Percentiles rank a stretch among this genome's conserved stretches.
phyloP scores from a whole-genome alignment of 2,329 filamentous ascomycete genomes.

The Microsporum audouinii region DNA sequence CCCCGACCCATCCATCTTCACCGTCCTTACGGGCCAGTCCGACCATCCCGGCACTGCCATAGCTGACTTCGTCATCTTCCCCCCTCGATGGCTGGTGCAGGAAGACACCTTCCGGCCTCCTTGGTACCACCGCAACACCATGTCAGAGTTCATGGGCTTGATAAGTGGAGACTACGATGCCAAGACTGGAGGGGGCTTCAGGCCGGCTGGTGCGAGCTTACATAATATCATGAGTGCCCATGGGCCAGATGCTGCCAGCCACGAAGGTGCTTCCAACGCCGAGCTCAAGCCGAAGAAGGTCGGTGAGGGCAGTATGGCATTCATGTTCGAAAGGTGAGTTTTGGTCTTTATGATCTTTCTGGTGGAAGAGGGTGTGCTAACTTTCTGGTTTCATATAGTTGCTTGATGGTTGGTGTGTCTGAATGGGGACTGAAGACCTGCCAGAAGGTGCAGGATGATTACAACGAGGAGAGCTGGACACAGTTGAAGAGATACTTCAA shows the following conservation, averaged over 20 bases:
- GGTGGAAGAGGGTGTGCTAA: neutral
- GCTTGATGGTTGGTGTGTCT: slow-evolving; percentile 59
- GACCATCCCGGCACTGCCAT: slow-evolving; percentile 50
- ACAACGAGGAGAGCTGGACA: slow-evolving; percentile 73
- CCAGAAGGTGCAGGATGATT: slow-evolving; percentile 58
- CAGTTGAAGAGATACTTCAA: slow-evolving; percentile 53
- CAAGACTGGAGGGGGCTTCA: slow-evolving; percentile 46
- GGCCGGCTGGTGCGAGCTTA: slow-evolving; percentile 49
- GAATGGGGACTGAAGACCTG: slow-evolving; percentile 63
- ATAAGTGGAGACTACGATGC: slow-evolving; percentile 52
- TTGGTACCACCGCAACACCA: slow-evolving; percentile 55
- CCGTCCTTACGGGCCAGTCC: slow-evolving; percentile 49
- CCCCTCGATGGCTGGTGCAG: slow-evolving; percentile 51
- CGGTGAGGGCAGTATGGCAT: slow-evolving; percentile 50
- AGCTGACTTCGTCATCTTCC: slow-evolving; percentile 55
- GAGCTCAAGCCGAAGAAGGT: slow-evolving; percentile 46
- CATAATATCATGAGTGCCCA: slow-evolving; percentile 65
- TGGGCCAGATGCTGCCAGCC: slow-evolving; percentile 46
- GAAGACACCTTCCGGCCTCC: slow-evolving; percentile 51
- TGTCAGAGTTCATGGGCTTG: slow-evolving; percentile 56
- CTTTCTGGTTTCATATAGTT: slow-evolving; percentile 26
- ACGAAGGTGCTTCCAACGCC: slow-evolving; percentile 44
- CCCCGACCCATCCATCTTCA: slow-evolving; percentile 68
- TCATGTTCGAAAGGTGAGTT: slow-evolving; percentile 50
- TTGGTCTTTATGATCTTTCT: no score